These are phyloP conservation scores for Geranium incanum DNA, from an alignment of 441 rosid genomes.

Conservation along the genomic window DNA sequence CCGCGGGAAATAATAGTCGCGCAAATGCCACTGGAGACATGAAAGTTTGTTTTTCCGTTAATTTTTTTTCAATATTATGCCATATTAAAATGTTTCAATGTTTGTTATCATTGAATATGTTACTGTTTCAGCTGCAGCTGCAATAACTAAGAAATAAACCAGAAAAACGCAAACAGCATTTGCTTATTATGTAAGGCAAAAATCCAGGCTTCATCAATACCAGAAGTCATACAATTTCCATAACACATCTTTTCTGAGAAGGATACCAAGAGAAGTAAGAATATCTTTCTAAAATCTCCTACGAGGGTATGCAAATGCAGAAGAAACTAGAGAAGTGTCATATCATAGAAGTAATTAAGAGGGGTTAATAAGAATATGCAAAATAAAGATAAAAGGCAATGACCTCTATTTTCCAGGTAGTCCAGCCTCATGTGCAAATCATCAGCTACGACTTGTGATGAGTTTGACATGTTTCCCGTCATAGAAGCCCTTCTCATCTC, in stretches of 20 bases:
- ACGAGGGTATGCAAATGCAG: not conserved
- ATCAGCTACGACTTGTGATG: conserved; percentile 17
- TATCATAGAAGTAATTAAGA: not conserved
- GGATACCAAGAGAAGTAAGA: not conserved
- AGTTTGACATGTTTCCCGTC: conserved; percentile 13
- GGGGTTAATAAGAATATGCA: not conserved
- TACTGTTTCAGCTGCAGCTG: too few relatives aligned
- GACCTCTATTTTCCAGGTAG: conserved; percentile 34
- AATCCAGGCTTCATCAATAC: not conserved
- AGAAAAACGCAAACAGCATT: too few relatives aligned
- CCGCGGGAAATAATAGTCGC: conserved; percentile 28
- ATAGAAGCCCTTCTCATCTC: conserved; percentile 22
- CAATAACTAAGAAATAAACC: too few relatives aligned
- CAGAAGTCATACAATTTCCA: not conserved
- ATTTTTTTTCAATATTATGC: not conserved
- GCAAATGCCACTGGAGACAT: conserved; percentile 30
- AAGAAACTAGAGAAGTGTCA: not conserved
- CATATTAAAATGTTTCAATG: not conserved
- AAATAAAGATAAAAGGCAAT: not conserved
- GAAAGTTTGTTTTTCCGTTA: conserved; percentile 2
- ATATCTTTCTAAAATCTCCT: conserved; percentile 5
- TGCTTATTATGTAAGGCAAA: too few relatives aligned
- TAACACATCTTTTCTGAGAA: not conserved
- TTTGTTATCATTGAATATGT: not conserved
- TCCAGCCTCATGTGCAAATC: conserved; percentile 27